Evolutionary conservation across 148 eudicot genomes (phyloP), one percentile per base, ranked within the genome.

Genomic region (Tetragonia tetragonoides): DNA sequence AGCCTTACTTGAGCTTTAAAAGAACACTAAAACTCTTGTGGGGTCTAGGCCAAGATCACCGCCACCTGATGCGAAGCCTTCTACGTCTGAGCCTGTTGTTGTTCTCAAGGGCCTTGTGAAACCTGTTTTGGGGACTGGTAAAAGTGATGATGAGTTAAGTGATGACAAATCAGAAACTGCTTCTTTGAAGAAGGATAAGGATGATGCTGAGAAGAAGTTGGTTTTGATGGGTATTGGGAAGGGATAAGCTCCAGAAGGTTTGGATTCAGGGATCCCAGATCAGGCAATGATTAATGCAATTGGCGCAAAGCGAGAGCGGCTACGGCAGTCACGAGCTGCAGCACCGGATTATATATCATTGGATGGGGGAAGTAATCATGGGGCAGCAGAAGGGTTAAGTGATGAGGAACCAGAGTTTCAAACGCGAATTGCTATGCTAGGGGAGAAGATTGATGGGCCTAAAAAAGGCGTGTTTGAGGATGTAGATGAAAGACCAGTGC

Each of bases 341-440:
- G 97, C 93, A 4, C 91, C 90, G 0, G 99, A 95, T 81, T 95
- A 65, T 73, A 95, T 95, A 71, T 80, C 99, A 51, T 73, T 95
- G 74, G 99, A 95, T 79, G 77, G 75, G 20, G 99, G 99, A 21
- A 90, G 97, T 78, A 90, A 95, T 89, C 97, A 93, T 64, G 99
- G 99, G 47, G 99, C 75, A 39, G 91, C 91, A 2, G 99, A 95
- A 78, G 99, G 99, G 34, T 78, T 95, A 83, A 95, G 97, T 70
- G 99, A 95, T 65, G 99, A 95, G 81, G 99, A 95, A 78, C 97
- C 99, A 0, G 99, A 95, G 85, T 91, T 88, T 82, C 92, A 81
- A 21, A 83, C 93, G 28, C 83, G 99, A 75, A 93, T 95, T 72
- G 94, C 96, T 14, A 82, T 93, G 81, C 63, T 90, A 51, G 92